phyloP scores from a whole-genome alignment of 2,329 filamentous ascomycete species.

The Penicillium sp. region DNA sequence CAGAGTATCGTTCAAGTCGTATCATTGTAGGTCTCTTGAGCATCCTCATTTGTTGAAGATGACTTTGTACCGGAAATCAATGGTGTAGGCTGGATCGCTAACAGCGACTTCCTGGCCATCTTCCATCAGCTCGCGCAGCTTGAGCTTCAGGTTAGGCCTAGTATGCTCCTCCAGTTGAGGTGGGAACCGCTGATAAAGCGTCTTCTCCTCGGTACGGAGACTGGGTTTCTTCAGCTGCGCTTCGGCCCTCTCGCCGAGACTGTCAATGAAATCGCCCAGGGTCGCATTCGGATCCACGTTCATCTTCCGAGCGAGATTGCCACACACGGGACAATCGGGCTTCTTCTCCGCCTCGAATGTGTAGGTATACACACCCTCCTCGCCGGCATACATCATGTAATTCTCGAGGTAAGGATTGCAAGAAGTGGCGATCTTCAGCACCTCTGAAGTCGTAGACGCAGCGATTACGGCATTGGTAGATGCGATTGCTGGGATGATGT shows the following conservation, averaged over 20 bases:
- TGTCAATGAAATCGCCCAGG: constrained; percentile 78
- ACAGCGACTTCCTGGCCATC: constrained; percentile 87
- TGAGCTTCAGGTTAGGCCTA: constrained; percentile 73
- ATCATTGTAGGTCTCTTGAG: background rate
- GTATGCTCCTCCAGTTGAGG: constrained; percentile 79
- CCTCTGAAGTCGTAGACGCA: constrained; percentile 93
- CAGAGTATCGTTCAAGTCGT: constrained; percentile 7
- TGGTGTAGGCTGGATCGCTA: constrained; percentile 81
- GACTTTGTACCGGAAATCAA: constrained; percentile 61
- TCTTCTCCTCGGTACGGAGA: constrained; percentile 72
- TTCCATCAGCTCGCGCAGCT: constrained; percentile 68
- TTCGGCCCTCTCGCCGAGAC: constrained; percentile 75
- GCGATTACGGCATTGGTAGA: constrained; percentile 97
- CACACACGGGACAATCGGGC: constrained; percentile 90
- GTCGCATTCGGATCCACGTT: constrained; percentile 66
- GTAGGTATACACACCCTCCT: constrained; percentile 93
- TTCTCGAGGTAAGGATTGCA: constrained; percentile 80
- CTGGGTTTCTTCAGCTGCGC: constrained; percentile 92
- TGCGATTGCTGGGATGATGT: constrained; percentile 97
- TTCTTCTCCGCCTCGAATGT: constrained; percentile 95
- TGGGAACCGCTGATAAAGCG: constrained; percentile 84
- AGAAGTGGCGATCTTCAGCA: constrained; percentile 84
- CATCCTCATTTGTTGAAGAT: constrained; percentile 38
- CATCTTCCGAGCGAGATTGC: constrained; percentile 72
- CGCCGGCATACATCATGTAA: constrained; percentile 99